These are phyloP conservation scores for Colletotrichum viniferum DNA, from an alignment of 2,329 filamentous ascomycete genomes.

Conservation along the genomic window DNA sequence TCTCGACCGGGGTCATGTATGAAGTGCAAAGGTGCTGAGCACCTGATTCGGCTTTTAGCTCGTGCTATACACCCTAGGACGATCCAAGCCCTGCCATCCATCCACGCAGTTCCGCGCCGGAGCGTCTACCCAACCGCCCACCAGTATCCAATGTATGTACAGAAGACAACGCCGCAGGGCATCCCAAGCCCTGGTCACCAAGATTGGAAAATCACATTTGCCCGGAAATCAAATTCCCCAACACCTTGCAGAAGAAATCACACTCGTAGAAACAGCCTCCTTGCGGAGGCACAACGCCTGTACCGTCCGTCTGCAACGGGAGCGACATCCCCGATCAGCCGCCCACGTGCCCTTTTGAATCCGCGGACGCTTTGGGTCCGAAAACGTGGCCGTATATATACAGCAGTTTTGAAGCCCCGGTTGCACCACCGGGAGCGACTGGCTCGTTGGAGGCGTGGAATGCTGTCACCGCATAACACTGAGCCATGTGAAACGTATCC, in stretches of 20 bases:
- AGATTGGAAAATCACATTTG: not conserved
- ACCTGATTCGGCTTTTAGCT: not conserved
- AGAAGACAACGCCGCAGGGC: not conserved
- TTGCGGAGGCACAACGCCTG: constrained; percentile 14
- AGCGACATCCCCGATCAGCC: not conserved
- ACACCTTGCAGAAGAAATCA: constrained; percentile 7
- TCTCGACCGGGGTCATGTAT: too few species aligned
- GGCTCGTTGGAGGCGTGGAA: constrained; percentile 3
- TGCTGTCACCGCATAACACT: constrained; percentile 19
- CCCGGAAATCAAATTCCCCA: not conserved
- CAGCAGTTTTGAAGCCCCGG: constrained; percentile 1
- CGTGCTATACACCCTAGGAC: not conserved
- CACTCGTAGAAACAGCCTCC: not conserved
- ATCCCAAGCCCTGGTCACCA: not conserved
- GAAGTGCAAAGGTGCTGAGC: not conserved
- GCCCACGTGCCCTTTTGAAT: not conserved
- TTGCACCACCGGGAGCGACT: constrained; percentile 2
- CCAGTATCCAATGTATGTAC: constrained; percentile 5
- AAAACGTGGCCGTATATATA: constrained; percentile 18
- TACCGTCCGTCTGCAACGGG: not conserved
- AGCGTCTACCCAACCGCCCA: not conserved
- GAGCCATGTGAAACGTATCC: constrained; percentile 15
- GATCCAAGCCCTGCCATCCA: not conserved
- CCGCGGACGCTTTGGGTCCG: constrained; percentile 3
- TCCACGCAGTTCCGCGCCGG: not conserved